Base-by-base conservation (phyloP, 495 filamentous ascomycete species). In the Lasiosphaeriaceae sp. region DNA sequence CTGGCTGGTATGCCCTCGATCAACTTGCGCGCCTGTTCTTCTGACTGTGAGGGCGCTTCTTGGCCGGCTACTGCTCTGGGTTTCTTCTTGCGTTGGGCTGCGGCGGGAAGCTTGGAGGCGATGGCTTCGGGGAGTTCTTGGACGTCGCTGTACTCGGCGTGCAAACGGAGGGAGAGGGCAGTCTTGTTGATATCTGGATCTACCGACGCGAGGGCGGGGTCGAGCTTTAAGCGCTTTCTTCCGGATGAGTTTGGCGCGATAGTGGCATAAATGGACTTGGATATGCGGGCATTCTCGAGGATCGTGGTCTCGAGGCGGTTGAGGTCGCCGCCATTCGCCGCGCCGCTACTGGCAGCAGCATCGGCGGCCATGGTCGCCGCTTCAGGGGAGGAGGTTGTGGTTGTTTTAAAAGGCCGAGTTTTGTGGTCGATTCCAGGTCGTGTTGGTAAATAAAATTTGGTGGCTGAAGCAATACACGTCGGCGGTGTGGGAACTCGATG, bases 51-150 rank as follows among this genome's bases (percentile, higher is more conserved):
- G 14, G 69, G 61, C 8, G 76, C 66, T 21, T 77, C 74, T 21
- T 77, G 78, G 57, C 74, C 65, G 26, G 62, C 54, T 23, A 56
- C 50, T 34, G 59, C 57, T 53, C 60, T 66, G 29, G 58, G 41
- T 56, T 65, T 68, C 59, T 66, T 73, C 64, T 67, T 72, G 52
- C 74, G 63, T 11, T 80, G 70, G 12, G 81, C 76, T 11, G 80
- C 75, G 11, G 87, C 84, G 50, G 79, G 79, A 44, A 87, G 88
- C 71, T 96, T 96, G 53, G 87, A 87, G 52, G 90, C 93, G 14
- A 98, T 82, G 14, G 82, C 81, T 45, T 89, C 84, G n/a, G 94
- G 94, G 29, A 97, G 79, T 61, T 90, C 87, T 61, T 80, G 82
- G 20, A 96, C 88, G 62, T 88, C 76, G 61, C 86, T 80, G 66